These are phyloP conservation scores for Cladophialophora bantiana DNA, from an alignment of 2,329 filamentous ascomycete genomes.

Conservation along the genomic window DNA sequence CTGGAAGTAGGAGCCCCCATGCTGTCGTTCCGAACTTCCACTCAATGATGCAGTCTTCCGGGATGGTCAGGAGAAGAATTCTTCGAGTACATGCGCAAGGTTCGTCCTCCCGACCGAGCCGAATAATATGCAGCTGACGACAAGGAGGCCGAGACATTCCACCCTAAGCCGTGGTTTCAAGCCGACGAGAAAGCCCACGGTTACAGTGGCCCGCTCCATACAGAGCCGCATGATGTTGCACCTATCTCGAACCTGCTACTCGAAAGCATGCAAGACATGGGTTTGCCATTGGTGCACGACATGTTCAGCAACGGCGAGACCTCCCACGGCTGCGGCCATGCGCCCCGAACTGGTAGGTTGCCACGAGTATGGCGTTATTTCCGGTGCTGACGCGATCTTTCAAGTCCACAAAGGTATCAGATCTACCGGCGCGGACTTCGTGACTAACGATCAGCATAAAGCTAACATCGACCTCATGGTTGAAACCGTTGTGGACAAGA, in stretches of 20 bases:
- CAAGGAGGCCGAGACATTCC: conserved; percentile 64
- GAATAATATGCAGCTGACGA: conserved; percentile 10
- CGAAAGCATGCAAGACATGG: conserved; percentile 62
- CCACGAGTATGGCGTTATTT: not conserved
- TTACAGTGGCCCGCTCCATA: conserved; percentile 60
- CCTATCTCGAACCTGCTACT: conserved; percentile 64
- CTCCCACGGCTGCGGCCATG: conserved; percentile 64
- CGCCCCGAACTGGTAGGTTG: conserved; percentile 51
- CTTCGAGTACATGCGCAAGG: conserved; percentile 64
- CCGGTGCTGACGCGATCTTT: conserved; percentile 11
- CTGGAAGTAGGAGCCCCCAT: conserved; percentile 60
- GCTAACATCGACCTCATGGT: conserved; percentile 59
- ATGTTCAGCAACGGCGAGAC: conserved; percentile 65
- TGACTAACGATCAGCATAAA: conserved; percentile 52
- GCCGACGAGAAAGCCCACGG: conserved; percentile 59
- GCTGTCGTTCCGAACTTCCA: not conserved
- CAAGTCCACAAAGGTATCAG: conserved; percentile 59
- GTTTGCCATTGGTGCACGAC: conserved; percentile 63
- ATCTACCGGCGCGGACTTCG: conserved; percentile 62
- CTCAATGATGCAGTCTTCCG: conserved; percentile 53
- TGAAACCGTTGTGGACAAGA: conserved; percentile 60
- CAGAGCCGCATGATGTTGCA: conserved; percentile 64
- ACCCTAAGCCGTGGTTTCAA: conserved; percentile 65
- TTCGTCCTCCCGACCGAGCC: conserved; percentile 46
- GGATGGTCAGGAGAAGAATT: conserved; percentile 64